phyloP scores from a whole-genome alignment of 2,329 filamentous ascomycete species.

The Pyrenochaeta sp. region DNA sequence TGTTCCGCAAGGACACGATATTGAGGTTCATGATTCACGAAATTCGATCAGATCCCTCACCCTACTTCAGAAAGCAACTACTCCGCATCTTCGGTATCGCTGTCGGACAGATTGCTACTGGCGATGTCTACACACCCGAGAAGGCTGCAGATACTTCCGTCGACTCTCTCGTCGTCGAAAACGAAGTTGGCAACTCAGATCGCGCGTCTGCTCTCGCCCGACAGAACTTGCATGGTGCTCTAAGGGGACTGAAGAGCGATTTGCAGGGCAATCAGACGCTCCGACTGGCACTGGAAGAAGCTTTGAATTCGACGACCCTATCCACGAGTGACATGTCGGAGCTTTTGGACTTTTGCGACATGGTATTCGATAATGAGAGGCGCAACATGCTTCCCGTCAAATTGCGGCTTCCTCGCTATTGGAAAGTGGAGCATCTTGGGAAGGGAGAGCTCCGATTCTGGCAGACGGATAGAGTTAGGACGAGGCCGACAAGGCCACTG shows the following conservation, averaged over 20 bases:
- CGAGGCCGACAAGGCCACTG: conserved; percentile 19
- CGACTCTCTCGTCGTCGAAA: conserved; percentile 64
- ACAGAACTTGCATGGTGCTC: conserved; percentile 66
- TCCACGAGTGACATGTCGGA: conserved; percentile 63
- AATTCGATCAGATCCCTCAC: conserved; percentile 65
- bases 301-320: conserved; percentile 60
- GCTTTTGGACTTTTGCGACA: conserved; percentile 64
- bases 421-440: conserved; percentile 62
- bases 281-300: conserved; percentile 64
- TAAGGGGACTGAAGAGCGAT: conserved; percentile 64
- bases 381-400: conserved; percentile 59
- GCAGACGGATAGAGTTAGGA: conserved; percentile 33
- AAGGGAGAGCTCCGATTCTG: conserved; percentile 51
- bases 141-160: conserved; percentile 44
- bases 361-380: conserved; percentile 61
- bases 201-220: conserved; percentile 64
- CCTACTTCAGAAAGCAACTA: conserved; percentile 64
- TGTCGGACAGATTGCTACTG: conserved; percentile 67
- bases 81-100: conserved; percentile 62
- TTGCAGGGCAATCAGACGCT: conserved; percentile 59
- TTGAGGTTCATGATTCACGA: conserved; percentile 66
- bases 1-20: conserved; percentile 59
- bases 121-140: conserved; percentile 51
- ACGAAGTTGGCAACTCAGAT: conserved; percentile 53
- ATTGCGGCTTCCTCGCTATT: conserved; percentile 66